Conservation (phyloP, 2,329 filamentous ascomycete genomes). For the Waltergamsia citrina region DNA sequence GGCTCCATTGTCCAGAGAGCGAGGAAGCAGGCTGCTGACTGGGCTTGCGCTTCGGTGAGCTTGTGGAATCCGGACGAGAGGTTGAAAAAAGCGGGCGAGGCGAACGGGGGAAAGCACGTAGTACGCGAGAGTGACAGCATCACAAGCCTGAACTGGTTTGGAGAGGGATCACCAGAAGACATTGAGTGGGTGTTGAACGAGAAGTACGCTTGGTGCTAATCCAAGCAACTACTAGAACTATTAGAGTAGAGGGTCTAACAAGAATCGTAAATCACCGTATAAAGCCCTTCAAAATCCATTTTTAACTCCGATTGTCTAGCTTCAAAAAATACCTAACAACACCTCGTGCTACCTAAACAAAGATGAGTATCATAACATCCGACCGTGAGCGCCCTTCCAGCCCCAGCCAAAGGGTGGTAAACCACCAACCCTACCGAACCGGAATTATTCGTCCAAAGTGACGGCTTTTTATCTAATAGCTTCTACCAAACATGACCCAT, state of each 20-base stretch:
- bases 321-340: conserved; percentile 7
- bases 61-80: conserved; percentile 72
- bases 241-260: too few relatives aligned
- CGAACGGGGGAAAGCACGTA: conserved; percentile 37
- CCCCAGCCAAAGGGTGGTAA: conserved; percentile 1
- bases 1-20: conserved; percentile 57
- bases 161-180: conserved; percentile 33
- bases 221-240: too few relatives aligned
- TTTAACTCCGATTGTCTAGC: conserved; percentile 10
- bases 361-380: conserved; percentile 17
- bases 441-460: neutral
- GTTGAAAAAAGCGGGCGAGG: conserved; percentile 35
- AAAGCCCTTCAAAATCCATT: too few relatives aligned
- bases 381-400: conserved; percentile 1
- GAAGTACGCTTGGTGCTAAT: conserved; percentile 69
- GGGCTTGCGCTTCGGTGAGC: conserved; percentile 61
- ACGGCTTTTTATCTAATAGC: conserved; percentile 33
- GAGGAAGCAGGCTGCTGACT: conserved; percentile 59
- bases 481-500: conserved; percentile 89
- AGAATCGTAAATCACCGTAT: too few relatives aligned
- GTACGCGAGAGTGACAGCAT: conserved; percentile 59
- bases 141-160: conserved; percentile 64
- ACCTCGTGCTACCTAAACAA: conserved; percentile 12
- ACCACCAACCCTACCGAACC: neutral
- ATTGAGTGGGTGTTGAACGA: conserved; percentile 69